Conservation (phyloP, 805 yeast species). For the Wickerhamiella parazyma region DNA sequence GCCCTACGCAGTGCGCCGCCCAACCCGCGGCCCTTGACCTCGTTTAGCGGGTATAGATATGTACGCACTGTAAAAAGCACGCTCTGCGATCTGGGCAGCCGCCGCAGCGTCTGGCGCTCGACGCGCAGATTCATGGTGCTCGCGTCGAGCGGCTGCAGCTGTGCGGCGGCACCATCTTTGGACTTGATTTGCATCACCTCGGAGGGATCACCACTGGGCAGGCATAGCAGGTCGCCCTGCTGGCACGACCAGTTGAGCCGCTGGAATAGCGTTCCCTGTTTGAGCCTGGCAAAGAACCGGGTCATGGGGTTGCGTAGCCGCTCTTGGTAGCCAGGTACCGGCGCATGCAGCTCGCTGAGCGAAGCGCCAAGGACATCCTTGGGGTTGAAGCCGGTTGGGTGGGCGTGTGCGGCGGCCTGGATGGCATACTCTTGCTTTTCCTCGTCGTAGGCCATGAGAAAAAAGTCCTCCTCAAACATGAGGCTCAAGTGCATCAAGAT, state of each 20-base stretch:
- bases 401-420: conserved; percentile 43
- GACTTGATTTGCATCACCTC: background rate
- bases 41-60: conserved; percentile 38
- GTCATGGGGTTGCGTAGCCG: conserved; percentile 51
- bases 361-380: conserved; percentile 38
- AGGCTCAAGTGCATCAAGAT: conserved; percentile 13
- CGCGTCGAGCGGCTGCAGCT: conserved; percentile 23
- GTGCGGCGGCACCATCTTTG: background rate
- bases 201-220: conserved; percentile 24
- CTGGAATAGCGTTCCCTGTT: background rate
- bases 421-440: conserved; percentile 31
- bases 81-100: conserved; percentile 35
- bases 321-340: conserved; percentile 54
- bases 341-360: conserved; percentile 48
- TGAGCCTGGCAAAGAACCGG: conserved; percentile 37
- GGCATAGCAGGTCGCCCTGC: conserved; percentile 22
- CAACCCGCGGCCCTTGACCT: conserved; percentile 34
- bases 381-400: conserved; percentile 69
- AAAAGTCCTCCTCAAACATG: conserved; percentile 51
- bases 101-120: conserved; percentile 46
- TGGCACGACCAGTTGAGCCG: conserved; percentile 26
- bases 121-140: conserved; percentile 35
- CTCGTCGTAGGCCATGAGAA: conserved; percentile 27
- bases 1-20: conserved; percentile 45
- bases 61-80: conserved; percentile 43